Percentiles rank a stretch among this genome's conserved stretches.
Conservation (phyloP, 176 grass and related monocot genomes). For the Aegilops sharonensis region DNA sequence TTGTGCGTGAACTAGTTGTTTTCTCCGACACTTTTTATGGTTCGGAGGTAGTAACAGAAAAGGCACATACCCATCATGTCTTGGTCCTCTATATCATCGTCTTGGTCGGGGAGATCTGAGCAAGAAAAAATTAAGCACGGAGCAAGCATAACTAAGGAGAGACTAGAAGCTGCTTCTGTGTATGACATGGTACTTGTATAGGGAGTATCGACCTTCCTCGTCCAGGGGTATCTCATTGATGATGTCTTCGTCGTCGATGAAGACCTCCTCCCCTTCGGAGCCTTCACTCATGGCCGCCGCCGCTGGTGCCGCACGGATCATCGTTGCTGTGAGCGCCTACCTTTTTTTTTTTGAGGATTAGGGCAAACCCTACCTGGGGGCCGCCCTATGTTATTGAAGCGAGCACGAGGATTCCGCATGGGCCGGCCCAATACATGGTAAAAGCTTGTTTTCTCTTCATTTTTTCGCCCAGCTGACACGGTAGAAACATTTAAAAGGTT, state of each 20-base stretch:
- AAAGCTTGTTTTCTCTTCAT: no score
- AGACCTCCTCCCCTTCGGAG: constrained; percentile 54
- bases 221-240: constrained; percentile 57
- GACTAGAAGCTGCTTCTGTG: no score
- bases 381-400: no score
- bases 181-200: background rate
- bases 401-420: no score
- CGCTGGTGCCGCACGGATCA: background rate
- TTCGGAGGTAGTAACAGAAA: background rate
- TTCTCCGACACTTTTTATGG: no score
- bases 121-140: background rate
- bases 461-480: no score
- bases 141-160: background rate
- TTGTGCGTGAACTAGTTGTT: no score
- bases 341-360: no score
- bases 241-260: constrained; percentile 64
- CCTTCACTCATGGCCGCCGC: constrained; percentile 38
- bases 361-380: no score
- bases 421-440: no score
- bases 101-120: constrained; percentile 64
- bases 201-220: constrained; percentile 39
- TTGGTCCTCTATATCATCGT: constrained; percentile 33
- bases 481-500: no score
- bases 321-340: background rate
- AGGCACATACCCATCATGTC: constrained; percentile 32